A percentile compares a stretch with the other conserved stretches of the same genome.
Evolutionary conservation across 2,329 filamentous ascomycete genomes (phyloP).

Genomic region (Penicillium corylophilum): DNA sequence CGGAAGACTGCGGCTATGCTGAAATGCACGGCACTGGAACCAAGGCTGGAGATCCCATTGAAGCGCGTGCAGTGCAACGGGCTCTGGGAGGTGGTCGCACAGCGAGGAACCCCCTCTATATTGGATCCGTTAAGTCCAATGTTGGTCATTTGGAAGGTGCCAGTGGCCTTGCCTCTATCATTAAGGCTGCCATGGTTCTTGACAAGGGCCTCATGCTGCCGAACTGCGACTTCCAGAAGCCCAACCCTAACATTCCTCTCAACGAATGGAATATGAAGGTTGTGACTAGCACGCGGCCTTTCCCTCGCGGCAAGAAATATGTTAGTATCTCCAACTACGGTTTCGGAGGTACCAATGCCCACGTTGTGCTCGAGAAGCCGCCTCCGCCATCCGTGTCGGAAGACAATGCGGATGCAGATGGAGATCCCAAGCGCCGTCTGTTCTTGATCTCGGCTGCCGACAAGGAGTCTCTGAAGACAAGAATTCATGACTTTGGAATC

Average conservation of each 20-base stretch:
- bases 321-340: constrained; percentile 30
- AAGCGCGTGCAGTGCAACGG: constrained; percentile 30
- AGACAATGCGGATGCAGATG: constrained; percentile 10
- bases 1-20: constrained; percentile 27
- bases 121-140: constrained; percentile 29
- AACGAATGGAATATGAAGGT: constrained; percentile 26
- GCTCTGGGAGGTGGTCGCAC: constrained; percentile 18
- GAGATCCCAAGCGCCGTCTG: constrained; percentile 21
- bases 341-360: constrained; percentile 31
- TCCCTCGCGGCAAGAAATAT: constrained; percentile 28
- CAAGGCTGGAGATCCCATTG: constrained; percentile 59
- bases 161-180: constrained; percentile 31
- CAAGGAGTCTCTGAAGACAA: constrained; percentile 24
- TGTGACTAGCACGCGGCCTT: constrained; percentile 21
- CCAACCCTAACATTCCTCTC: constrained; percentile 30
- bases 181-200: constrained; percentile 31
- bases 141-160: constrained; percentile 38
- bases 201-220: constrained; percentile 26
- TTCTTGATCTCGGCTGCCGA: constrained; percentile 29
- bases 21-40: constrained; percentile 41
- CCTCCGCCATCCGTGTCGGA: constrained; percentile 5
- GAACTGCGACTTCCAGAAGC: constrained; percentile 27
- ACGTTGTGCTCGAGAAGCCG: constrained; percentile 24
- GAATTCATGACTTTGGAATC: constrained; percentile 25
- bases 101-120: constrained; percentile 20